Evolutionary conservation across 2,329 filamentous ascomycete species (phyloP), one percentile per base, ranked within the genome.

Genomic region (Botrytis byssoidea): DNA sequence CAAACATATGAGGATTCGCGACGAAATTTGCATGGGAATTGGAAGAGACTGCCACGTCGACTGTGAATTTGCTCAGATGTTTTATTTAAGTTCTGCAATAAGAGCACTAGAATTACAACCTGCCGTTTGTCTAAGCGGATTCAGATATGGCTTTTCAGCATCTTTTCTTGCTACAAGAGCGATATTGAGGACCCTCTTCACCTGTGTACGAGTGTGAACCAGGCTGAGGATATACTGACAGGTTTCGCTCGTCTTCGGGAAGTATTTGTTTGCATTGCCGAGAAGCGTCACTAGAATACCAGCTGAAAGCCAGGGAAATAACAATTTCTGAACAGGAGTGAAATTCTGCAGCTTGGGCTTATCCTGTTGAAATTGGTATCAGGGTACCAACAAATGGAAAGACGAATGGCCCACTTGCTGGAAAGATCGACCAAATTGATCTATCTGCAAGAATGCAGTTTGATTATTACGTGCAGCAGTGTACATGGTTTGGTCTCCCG

Each of bases 301-400:
- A 40, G 90, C 86, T 59, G 92, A 91, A 35, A 95, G 83, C 85
- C 89, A 93, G 80, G 91, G 89, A 83, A 97, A 97, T 67, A 93
- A 84, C 55, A 89, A 85, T 81, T 92, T 93, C 57, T 35, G 32
- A 12, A 60, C 9, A 25, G 57, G 57, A 37, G n/a, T 60, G 9
- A 25, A 60, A 37, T 25, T 20, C 57, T 64, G 40, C 40, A 46
- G 42, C 61, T 44, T 64, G n/a, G 29, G 25, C n/a, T 29, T 64
- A 44, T 44, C 40, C 40, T 40, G 3, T 3, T 20, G 10, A 46
- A 9, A 12, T 35, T 37, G 20, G 32, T 14, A 12, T 35, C 18
- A 35, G 2, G 9, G 14, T 35, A 60, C 57, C 57, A 32, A 3
- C 8, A 60, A 37, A 35, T 60, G 57, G 57, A 12, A 35, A 60